Conservation (phyloP, 495 filamentous ascomycete genomes). For the Penicillium subrubescens region DNA sequence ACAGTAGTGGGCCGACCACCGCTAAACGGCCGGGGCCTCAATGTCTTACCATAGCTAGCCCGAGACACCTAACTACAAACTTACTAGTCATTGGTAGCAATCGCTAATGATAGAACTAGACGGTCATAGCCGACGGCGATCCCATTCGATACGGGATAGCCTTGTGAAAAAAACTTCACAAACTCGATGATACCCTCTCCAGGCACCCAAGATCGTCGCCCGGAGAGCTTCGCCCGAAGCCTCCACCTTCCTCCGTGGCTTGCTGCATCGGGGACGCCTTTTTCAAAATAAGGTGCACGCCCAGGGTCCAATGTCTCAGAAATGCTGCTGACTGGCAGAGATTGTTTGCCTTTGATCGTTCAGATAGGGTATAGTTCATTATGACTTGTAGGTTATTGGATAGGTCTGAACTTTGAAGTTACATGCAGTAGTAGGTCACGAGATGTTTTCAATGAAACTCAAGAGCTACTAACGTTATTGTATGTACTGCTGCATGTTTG, state of each 20-base stretch:
- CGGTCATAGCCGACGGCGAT: neutral
- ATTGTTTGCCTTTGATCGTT: too few relatives aligned
- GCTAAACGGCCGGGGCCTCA: neutral
- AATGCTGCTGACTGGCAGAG: neutral
- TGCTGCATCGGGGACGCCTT: neutral
- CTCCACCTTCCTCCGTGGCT: neutral
- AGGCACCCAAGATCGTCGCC: neutral
- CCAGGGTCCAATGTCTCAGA: neutral
- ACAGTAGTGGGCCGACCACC: neutral
- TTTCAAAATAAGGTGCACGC: neutral
- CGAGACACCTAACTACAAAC: neutral
- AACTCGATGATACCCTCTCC: neutral
- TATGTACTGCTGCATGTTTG: neutral
- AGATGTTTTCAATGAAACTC: neutral
- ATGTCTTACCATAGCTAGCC: neutral
- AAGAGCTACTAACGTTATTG: neutral
- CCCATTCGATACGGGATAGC: neutral
- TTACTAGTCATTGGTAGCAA: neutral
- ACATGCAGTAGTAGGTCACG: neutral
- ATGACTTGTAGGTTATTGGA: neutral
- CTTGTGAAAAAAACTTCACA: neutral
- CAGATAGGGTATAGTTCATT: neutral
- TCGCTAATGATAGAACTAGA: neutral
- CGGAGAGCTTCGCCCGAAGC: neutral
- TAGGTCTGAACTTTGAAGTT: neutral